Evolutionary conservation across 2,329 filamentous ascomycete species (phyloP).

Genomic region (Ambrosiella cleistominuta): DNA sequence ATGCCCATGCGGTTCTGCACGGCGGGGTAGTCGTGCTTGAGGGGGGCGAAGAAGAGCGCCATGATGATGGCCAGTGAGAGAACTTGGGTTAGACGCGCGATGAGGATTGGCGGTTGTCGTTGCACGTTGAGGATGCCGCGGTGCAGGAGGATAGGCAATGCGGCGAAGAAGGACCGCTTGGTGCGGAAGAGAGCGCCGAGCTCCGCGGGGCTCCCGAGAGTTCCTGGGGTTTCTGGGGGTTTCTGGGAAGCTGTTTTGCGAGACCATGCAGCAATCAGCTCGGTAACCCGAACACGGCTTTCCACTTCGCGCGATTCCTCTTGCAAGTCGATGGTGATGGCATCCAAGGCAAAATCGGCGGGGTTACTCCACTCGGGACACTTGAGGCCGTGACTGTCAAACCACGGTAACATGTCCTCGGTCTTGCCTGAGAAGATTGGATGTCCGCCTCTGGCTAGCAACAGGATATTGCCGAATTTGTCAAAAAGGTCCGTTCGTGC

Average conservation of each 20-base stretch:
- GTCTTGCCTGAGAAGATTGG: conserved; percentile 51
- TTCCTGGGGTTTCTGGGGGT: background rate
- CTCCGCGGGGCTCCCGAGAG: conserved; percentile 49
- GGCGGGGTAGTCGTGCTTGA: conserved; percentile 49
- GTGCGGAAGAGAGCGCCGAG: conserved; percentile 50
- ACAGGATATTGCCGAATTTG: conserved; percentile 53
- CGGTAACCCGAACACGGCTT: conserved; percentile 43
- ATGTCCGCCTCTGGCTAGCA: conserved; percentile 51
- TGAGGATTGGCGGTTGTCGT: conserved; percentile 44
- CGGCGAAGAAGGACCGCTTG: conserved; percentile 40
- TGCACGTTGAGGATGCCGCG: conserved; percentile 53
- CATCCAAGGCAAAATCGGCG: conserved; percentile 59
- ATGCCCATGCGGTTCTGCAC: conserved; percentile 61
- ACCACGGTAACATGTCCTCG: conserved; percentile 46
- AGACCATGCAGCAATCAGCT: conserved; percentile 42
- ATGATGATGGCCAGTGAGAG: conserved; percentile 45
- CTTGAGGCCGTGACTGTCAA: conserved; percentile 38
- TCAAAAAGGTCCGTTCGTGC: conserved; percentile 55
- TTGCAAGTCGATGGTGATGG: conserved; percentile 61
- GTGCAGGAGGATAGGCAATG: conserved; percentile 49
- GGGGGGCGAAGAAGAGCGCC: conserved; percentile 52
- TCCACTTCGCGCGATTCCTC: conserved; percentile 42
- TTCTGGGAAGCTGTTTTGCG: background rate
- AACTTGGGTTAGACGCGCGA: conserved; percentile 51
- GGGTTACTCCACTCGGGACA: conserved; percentile 58